Evolutionary conservation across 208 protist species (phyloP).

Genomic region (Trypanosoma conorhini): DNA sequence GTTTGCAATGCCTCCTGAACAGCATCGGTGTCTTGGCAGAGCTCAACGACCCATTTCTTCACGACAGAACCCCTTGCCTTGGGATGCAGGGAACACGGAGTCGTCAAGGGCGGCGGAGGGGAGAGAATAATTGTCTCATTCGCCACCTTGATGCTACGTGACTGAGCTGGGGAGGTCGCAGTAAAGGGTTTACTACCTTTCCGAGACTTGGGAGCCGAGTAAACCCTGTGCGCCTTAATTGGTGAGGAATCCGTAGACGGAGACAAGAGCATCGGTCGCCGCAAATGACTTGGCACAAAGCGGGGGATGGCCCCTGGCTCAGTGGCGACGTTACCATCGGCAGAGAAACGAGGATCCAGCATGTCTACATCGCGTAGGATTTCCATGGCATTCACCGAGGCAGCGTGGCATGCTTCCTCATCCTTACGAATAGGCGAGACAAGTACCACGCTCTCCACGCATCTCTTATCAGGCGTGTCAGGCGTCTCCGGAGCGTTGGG

Average conservation of each 20-base stretch:
- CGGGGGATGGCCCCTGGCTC: neutral
- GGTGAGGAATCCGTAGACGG: conserved; percentile 10
- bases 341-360: neutral
- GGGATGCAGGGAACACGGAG: neutral
- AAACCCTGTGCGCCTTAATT: conserved; percentile 2
- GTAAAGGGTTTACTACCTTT: neutral
- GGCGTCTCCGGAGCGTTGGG: neutral
- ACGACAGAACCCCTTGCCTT: conserved; percentile 13
- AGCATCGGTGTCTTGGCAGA: conserved; percentile 46
- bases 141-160: neutral
- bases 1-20: conserved; percentile 66
- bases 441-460: neutral
- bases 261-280: conserved; percentile 9
- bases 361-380: conserved; percentile 10
- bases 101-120: conserved; percentile 9
- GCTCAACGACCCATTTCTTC: conserved; percentile 44
- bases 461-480: neutral
- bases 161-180: neutral
- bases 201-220: neutral
- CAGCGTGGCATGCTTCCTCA: conserved; percentile 6
- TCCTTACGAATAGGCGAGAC: conserved; percentile 30
- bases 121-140: conserved; percentile 7
- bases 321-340: neutral
- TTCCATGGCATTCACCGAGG: conserved; percentile 21
- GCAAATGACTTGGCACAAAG: neutral